Conservation (phyloP, 768 basidiomycete genomes). For the Rhizopogon vinicolor region DNA sequence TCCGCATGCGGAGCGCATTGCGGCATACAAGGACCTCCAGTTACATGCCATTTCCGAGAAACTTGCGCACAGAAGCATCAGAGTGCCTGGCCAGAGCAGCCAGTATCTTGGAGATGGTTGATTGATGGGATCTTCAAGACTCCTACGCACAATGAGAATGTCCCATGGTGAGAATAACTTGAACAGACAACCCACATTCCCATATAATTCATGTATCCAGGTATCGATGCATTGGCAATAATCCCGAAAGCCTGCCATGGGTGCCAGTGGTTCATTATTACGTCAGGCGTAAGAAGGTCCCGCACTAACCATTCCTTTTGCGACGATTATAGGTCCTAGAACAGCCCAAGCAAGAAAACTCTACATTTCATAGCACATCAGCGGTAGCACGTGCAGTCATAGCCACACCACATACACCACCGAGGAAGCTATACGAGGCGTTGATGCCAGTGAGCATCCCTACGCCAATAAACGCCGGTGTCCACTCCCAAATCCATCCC, state of each 20-base stretch:
- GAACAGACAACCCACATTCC: background rate
- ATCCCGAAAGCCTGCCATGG: conserved; percentile 2
- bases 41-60: conserved; percentile 7
- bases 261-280: background rate
- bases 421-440: conserved; percentile 47
- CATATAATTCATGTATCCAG: conserved; percentile 8
- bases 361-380: conserved; percentile 6
- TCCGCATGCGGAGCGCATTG: background rate
- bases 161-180: background rate
- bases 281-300: background rate
- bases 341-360: conserved; percentile 62
- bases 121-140: conserved; percentile 37
- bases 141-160: conserved; percentile 8
- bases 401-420: conserved; percentile 26
- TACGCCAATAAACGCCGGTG: conserved; percentile 53
- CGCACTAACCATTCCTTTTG: conserved; percentile 34
- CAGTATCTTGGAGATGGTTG: conserved; percentile 52
- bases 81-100: conserved; percentile 25
- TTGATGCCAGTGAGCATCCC: conserved; percentile 53
- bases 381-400: background rate
- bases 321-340: conserved; percentile 49
- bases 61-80: conserved; percentile 50
- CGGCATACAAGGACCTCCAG: conserved; percentile 2
- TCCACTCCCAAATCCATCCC: conserved; percentile 18
- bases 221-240: background rate